Conservation (phyloP, 768 basidiomycete genomes). For the Tricholoma matsutake region DNA sequence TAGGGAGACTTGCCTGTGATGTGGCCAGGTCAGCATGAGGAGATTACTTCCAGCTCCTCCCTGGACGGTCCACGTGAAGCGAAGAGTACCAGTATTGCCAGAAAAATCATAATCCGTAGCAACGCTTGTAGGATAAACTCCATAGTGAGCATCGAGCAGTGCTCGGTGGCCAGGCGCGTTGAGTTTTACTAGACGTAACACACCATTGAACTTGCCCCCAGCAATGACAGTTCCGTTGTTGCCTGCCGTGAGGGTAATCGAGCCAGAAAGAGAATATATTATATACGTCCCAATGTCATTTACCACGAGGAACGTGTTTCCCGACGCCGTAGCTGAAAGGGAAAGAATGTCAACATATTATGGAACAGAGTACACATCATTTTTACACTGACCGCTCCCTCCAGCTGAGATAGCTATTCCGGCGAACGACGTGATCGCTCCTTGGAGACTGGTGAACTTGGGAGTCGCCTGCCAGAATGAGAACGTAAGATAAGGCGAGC, state of each 20-base stretch:
- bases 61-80: conserved; percentile 29
- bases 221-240: conserved; percentile 20
- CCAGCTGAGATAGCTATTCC: conserved; percentile 22
- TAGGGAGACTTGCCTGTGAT: conserved; percentile 25
- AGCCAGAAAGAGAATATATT: conserved; percentile 30
- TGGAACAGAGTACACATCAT: not conserved
- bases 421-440: conserved; percentile 28
- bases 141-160: conserved; percentile 27
- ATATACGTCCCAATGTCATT: conserved; percentile 29
- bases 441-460: conserved; percentile 25
- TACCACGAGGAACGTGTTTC: conserved; percentile 27
- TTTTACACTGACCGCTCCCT: conserved; percentile 13
- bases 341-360: not conserved
- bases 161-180: conserved; percentile 23
- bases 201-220: conserved; percentile 23
- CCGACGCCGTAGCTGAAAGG: conserved; percentile 20
- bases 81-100: conserved; percentile 26
- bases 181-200: conserved; percentile 28
- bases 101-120: conserved; percentile 27
- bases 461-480: conserved; percentile 29
- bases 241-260: conserved; percentile 25
- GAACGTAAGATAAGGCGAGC: conserved; percentile 33
- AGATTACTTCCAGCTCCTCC: conserved; percentile 26
- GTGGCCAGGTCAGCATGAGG: conserved; percentile 34
- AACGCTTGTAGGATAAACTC: conserved; percentile 30